Base-by-base conservation (phyloP, 768 basidiomycete species). In the Mycena indigotica region DNA sequence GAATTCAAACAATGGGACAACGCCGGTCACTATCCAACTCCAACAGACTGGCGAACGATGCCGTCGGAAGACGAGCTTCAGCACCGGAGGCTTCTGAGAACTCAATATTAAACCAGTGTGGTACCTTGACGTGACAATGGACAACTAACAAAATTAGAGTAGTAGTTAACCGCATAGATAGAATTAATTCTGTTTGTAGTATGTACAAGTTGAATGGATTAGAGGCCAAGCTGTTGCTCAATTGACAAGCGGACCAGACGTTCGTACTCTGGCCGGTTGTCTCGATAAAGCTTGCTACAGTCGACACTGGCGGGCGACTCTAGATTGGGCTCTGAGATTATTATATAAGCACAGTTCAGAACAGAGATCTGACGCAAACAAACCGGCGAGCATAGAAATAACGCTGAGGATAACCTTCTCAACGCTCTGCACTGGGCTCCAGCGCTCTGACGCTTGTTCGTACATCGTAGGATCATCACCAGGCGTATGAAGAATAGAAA, bases 351-450 rank as follows among this genome's bases (percentile, higher is more conserved):
- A n/a, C n/a, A n/a, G n/a, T n/a, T n/a, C n/a, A n/a, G n/a, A n/a
- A n/a, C n/a, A n/a, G n/a, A n/a, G n/a, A n/a, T n/a, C n/a, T n/a
- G n/a, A n/a, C n/a, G n/a, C n/a, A n/a, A 26, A 68, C 84, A 62
- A 63, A 91, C 93, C 92, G 61, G 97, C 95, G 13, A 99, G 81
- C 95, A 99, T 98, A 39, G 92, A 95, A 65, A 99, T 87, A 23
- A 99, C 96, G 65, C 93, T 95, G 10, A 98, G 80, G 53, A 98
- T 83, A 62, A 97, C 96, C 74, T 97, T 98, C 77, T 98, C 91
- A 16, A 99, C 92, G 67, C 92, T 93, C 74, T 98, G 96, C 0
- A 98, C 96, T n/a, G 97, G 97, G 56, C 91, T 93, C 97, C 97
- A 99, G 35, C 97, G 84, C 68, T 99, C 97, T 19, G 91, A 93